Percentiles rank a stretch among this genome's conserved stretches.
Evolutionary conservation across 345 rosid species (phyloP).

Genomic region (Camelina laxa): DNA sequence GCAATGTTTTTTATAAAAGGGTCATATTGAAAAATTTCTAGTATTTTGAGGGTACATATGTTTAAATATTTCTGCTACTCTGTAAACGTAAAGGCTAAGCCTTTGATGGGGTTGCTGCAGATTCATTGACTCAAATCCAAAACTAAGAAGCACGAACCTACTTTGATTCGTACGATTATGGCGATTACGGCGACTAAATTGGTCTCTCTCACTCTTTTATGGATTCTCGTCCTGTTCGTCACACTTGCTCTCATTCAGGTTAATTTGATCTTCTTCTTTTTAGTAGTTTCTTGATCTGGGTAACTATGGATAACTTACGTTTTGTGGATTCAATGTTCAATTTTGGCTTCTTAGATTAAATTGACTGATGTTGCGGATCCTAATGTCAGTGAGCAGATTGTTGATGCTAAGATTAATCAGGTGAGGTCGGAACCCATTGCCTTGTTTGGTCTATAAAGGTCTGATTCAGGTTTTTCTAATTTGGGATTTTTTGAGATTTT

Average conservation of each 20-base stretch:
- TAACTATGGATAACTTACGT: not conserved
- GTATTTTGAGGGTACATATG: not conserved
- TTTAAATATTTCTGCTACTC: not conserved
- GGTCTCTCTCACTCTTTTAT: conserved; percentile 54
- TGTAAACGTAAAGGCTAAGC: not conserved
- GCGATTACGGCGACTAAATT: conserved; percentile 56
- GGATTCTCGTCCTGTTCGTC: conserved; percentile 65
- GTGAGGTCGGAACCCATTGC: conserved; percentile 26
- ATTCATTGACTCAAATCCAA: conserved; percentile 17
- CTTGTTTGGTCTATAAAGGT: not conserved
- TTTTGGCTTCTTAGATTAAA: conserved; percentile 50
- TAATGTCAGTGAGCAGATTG: conserved; percentile 42
- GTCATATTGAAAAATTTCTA: not conserved
- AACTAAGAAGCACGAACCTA: not conserved
- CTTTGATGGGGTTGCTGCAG: not conserved
- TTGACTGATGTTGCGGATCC: conserved; percentile 59
- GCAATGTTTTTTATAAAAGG: not conserved
- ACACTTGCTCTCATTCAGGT: conserved; percentile 82
- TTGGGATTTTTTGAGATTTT: not conserved
- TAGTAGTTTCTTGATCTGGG: conserved; percentile 5
- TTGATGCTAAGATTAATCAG: conserved; percentile 41
- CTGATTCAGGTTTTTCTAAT: conserved; percentile 3
- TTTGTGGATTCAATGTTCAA: not conserved
- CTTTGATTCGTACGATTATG: conserved; percentile 45
- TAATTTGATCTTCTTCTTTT: not conserved